Evolutionary conservation across 2,329 filamentous ascomycete species (phyloP).

Genomic region (Macrophomina phaseolina): DNA sequence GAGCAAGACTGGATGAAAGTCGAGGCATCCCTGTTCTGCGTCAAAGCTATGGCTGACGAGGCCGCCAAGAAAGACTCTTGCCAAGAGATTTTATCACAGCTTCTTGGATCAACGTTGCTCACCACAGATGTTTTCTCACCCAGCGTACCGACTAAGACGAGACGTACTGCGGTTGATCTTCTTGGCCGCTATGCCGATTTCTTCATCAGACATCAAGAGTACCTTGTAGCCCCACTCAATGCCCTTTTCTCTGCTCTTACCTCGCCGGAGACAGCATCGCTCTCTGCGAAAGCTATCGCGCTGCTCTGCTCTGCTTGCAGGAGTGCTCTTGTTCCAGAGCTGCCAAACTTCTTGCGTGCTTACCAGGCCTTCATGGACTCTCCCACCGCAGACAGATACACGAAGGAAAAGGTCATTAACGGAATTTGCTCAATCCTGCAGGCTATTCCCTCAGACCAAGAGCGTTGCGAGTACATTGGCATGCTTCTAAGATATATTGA

Average conservation of each 20-base stretch:
- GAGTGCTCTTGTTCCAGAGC: constrained; percentile 68
- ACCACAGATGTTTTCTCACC: constrained; percentile 53
- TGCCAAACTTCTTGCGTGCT: constrained; percentile 71
- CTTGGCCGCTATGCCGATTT: constrained; percentile 78
- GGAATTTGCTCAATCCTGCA: constrained; percentile 79
- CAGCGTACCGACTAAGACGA: constrained; percentile 65
- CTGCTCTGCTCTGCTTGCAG: constrained; percentile 79
- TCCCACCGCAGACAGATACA: constrained; percentile 68
- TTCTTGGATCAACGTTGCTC: constrained; percentile 69
- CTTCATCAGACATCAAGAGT: constrained; percentile 72
- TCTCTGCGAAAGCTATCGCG: constrained; percentile 75
- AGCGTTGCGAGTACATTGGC: constrained; percentile 61
- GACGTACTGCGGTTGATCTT: constrained; percentile 71
- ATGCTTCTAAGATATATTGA: constrained; percentile 67
- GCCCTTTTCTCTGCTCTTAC: constrained; percentile 75
- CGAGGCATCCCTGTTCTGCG: constrained; percentile 63
- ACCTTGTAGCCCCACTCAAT: constrained; percentile 72
- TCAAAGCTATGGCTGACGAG: constrained; percentile 71
- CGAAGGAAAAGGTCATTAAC: constrained; percentile 75
- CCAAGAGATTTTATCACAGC: constrained; percentile 63
- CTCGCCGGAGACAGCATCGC: constrained; percentile 65
- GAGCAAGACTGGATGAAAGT: constrained; percentile 54
- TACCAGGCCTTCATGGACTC: constrained; percentile 69
- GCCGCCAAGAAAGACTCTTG: constrained; percentile 62
- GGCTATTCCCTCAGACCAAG: constrained; percentile 65